Evolutionary conservation across 352 stramenopile species (phyloP).

Genomic region (Phytophthora quininea): DNA sequence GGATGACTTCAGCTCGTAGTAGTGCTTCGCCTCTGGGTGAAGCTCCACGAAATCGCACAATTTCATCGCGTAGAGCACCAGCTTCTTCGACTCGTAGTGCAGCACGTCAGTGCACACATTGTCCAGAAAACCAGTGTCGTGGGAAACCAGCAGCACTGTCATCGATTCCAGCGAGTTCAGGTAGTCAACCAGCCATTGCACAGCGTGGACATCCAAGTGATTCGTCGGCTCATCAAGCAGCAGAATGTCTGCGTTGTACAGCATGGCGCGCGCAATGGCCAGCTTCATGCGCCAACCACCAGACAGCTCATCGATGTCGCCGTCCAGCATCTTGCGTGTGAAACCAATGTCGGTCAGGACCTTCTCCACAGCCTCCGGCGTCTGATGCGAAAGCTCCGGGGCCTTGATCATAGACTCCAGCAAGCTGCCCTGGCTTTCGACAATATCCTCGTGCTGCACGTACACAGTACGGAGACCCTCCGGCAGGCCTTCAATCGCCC

Average conservation of each 20-base stretch:
- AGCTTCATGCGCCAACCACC: constrained; percentile 98
- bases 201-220: neutral
- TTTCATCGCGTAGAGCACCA: constrained; percentile 19
- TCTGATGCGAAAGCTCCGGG: constrained; percentile 79
- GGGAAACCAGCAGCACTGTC: neutral
- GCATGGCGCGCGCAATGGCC: constrained; percentile 63
- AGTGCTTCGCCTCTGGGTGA: constrained; percentile 92
- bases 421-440: constrained; percentile 83
- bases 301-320: constrained; percentile 93
- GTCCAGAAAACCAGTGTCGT: neutral
- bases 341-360: constrained; percentile 93
- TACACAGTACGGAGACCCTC: constrained; percentile 95
- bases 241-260: constrained; percentile 32
- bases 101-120: neutral
- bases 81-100: neutral
- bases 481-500: constrained; percentile 92
- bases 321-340: constrained; percentile 91
- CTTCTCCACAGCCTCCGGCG: constrained; percentile 74
- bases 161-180: neutral
- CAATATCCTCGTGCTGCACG: constrained; percentile 96
- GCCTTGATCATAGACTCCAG: constrained; percentile 70
- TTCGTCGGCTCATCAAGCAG: constrained; percentile 32
- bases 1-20: constrained; percentile 90
- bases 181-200: constrained; percentile 32
- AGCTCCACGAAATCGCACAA: constrained; percentile 91